Evolutionary conservation across 306 rosid genomes (phyloP).

Genomic region (Quercus berberidifolia): DNA sequence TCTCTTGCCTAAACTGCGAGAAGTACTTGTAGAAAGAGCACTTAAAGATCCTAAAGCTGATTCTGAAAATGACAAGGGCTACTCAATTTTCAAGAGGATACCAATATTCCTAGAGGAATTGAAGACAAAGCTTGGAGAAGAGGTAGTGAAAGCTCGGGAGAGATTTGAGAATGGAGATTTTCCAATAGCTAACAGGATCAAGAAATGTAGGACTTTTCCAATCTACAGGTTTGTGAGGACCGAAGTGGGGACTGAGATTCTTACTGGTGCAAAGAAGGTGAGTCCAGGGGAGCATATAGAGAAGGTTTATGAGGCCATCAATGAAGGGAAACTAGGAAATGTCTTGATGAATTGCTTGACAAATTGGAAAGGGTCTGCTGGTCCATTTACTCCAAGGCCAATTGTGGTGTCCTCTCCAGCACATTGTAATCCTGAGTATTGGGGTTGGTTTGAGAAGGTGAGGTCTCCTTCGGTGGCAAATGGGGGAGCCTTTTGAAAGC

Average conservation of each 20-base stretch:
- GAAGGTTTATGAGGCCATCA: constrained; percentile 32
- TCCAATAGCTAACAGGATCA: constrained; percentile 20
- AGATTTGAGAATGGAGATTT: constrained; percentile 24
- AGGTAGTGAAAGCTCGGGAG: constrained; percentile 18
- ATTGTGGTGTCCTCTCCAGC: background rate
- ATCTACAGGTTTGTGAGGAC: constrained; percentile 26
- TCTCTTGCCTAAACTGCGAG: constrained; percentile 20
- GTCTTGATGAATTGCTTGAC: constrained; percentile 16
- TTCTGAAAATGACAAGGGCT: background rate
- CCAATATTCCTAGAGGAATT: constrained; percentile 29
- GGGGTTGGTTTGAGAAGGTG: background rate
- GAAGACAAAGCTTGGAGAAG: constrained; percentile 22
- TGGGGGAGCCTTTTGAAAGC: too few species aligned
- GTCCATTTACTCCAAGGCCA: constrained; percentile 1
- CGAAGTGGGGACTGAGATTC: constrained; percentile 27
- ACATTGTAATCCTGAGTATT: constrained; percentile 1
- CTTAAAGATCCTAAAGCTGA: constrained; percentile 8
- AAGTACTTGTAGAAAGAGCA: constrained; percentile 27
- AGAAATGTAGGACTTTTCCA: constrained; percentile 32
- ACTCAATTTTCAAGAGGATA: constrained; percentile 21
- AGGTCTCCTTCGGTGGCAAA: background rate
- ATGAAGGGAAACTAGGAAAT: constrained; percentile 28
- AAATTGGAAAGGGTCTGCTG: constrained; percentile 16
- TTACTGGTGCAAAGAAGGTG: constrained; percentile 24
- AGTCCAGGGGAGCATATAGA: constrained; percentile 41